Conservation (phyloP, 1,284 basidiomycete genomes). For the Malassezia pachydermatis region DNA sequence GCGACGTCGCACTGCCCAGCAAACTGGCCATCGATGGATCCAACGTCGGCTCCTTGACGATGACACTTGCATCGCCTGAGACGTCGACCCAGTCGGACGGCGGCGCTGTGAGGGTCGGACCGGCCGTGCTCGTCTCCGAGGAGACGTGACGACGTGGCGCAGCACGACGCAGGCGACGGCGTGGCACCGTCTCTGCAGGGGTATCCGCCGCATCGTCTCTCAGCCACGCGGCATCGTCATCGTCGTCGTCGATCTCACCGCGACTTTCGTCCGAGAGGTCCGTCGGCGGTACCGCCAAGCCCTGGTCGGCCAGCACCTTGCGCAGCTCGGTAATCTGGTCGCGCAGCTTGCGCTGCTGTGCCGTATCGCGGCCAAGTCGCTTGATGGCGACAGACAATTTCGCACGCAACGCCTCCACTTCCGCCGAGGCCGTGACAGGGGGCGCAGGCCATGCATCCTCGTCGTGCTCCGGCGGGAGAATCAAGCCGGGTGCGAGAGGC, state of each 20-base stretch:
- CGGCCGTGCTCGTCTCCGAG: too few species aligned
- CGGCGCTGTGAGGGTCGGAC: neutral
- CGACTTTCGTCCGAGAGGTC: neutral
- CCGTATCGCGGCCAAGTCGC: conserved; percentile 37
- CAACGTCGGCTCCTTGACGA: conserved; percentile 10
- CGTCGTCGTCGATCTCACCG: conserved; percentile 20
- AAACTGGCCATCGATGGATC: conserved; percentile 12
- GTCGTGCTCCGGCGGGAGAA: neutral
- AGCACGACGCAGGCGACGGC: conserved; percentile 17
- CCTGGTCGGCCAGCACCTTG: conserved; percentile 28
- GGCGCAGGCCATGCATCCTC: neutral
- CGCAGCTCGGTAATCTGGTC: conserved; percentile 36
- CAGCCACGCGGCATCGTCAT: conserved; percentile 28
- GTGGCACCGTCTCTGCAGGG: conserved; percentile 20
- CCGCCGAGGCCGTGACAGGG: neutral
- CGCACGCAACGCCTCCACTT: conserved; percentile 33
- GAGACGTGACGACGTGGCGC: conserved; percentile 17
- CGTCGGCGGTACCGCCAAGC: conserved; percentile 26
- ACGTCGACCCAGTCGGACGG: conserved; percentile 16
- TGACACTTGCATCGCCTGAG: conserved; percentile 14
- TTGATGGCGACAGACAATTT: conserved; percentile 38
- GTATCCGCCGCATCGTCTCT: conserved; percentile 31
- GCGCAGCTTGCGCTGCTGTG: conserved; percentile 36
- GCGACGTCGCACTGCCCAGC: neutral
- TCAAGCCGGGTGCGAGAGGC: neutral